These are phyloP conservation scores for Thyridium curvatum DNA, from an alignment of 2,329 filamentous ascomycete genomes.

Conservation along the genomic window DNA sequence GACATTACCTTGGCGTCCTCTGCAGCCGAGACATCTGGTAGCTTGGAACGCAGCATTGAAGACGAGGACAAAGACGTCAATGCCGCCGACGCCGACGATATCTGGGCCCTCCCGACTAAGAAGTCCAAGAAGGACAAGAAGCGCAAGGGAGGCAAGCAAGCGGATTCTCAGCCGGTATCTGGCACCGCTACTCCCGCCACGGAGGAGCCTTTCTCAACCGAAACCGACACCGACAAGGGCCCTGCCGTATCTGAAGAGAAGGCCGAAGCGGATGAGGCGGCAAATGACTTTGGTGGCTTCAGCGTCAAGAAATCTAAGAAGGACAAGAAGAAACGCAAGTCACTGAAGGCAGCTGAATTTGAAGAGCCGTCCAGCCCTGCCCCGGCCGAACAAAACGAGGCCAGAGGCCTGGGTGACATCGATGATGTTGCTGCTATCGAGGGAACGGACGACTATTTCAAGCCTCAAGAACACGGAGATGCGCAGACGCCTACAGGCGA, in stretches of 20 bases:
- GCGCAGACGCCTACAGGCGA: conserved; percentile 6
- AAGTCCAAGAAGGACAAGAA: conserved; percentile 32
- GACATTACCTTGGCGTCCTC: too few species aligned
- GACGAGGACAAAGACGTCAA: conserved; percentile 6
- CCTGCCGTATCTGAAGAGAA: background rate
- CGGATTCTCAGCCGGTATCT: conserved; percentile 3
- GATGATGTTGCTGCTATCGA: conserved; percentile 6
- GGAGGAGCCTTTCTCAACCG: background rate
- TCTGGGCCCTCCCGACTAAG: conserved; percentile 14
- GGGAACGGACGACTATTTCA: conserved; percentile 17
- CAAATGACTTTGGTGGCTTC: conserved; percentile 10
- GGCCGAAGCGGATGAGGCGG: conserved; percentile 7
- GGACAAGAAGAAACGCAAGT: conserved; percentile 23
- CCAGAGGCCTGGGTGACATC: background rate
- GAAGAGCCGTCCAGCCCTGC: background rate
- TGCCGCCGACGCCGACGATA: conserved; percentile 12
- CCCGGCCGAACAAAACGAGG: too few species aligned
- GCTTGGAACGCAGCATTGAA: background rate
- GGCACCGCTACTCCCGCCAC: background rate
- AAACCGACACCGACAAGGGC: background rate
- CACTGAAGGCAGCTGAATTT: background rate
- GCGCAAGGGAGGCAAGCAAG: conserved; percentile 19
- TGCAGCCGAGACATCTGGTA: too few species aligned
- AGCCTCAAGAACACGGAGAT: conserved; percentile 11
- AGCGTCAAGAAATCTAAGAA: conserved; percentile 16